phyloP scores from a whole-genome alignment of 1,284 basidiomycete species.

The Stygiomarasmius scandens region DNA sequence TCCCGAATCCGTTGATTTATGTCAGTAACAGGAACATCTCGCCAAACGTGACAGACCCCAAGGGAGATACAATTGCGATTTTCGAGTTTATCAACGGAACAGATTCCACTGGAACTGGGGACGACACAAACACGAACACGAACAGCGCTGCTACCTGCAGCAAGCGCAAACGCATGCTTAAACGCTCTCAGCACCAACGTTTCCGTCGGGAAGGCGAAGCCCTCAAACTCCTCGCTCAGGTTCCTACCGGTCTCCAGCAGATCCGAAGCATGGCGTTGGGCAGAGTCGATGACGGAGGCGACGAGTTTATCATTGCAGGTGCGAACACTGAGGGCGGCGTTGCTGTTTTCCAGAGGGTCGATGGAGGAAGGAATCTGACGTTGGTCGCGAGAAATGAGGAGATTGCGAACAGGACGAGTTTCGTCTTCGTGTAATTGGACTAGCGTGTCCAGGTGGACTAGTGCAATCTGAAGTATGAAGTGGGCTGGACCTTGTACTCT shows the following conservation, averaged over 20 bases:
- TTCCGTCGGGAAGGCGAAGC: slow-evolving; percentile 21
- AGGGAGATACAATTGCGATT: slow-evolving; percentile 64
- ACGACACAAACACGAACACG: neutral
- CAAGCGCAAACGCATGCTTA: slow-evolving; percentile 15
- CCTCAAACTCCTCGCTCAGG: slow-evolving; percentile 48
- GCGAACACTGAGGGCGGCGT: slow-evolving; percentile 47
- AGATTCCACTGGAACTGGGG: neutral
- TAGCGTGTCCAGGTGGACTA: too few species aligned
- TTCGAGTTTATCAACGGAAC: slow-evolving; percentile 42
- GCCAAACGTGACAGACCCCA: slow-evolving; percentile 43
- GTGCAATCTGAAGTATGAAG: neutral
- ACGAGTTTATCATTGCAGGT: slow-evolving; percentile 55
- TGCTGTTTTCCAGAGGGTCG: slow-evolving; percentile 50
- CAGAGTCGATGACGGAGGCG: slow-evolving; percentile 42
- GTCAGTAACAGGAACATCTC: slow-evolving; percentile 61
- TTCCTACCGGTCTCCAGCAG: slow-evolving; percentile 61
- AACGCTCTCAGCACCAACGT: neutral
- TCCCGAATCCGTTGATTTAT: slow-evolving; percentile 57
- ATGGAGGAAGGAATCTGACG: slow-evolving; percentile 49
- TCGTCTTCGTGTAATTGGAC: slow-evolving; percentile 46
- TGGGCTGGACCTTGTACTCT: too few species aligned
- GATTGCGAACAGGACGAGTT: slow-evolving; percentile 51
- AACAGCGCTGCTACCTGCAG: slow-evolving; percentile 5
- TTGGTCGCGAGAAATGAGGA: slow-evolving; percentile 50
- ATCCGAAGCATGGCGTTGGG: slow-evolving; percentile 64